Percentiles rank a stretch among this genome's conserved stretches.
Conservation (phyloP, 108 stramenopile species). For the Skeletonema costatum region DNA sequence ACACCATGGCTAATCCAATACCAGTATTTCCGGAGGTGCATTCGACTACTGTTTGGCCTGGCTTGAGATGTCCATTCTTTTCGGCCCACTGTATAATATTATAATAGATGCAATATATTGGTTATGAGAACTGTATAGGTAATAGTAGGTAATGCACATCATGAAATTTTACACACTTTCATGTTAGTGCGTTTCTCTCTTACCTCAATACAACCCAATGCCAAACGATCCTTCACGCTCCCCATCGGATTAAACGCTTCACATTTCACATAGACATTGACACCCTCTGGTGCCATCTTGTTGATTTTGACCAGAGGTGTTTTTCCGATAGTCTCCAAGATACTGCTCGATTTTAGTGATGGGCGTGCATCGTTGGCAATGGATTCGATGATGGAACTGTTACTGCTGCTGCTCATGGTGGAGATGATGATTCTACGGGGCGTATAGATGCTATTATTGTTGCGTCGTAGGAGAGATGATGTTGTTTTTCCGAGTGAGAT, state of each 20-base stretch:
- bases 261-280: constrained; percentile 56
- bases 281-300: constrained; percentile 33
- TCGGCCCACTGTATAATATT: constrained; percentile 59
- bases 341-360: not conserved
- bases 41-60: constrained; percentile 86
- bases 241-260: constrained; percentile 80
- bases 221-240: constrained; percentile 87
- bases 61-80: constrained; percentile 79
- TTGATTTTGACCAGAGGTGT: constrained; percentile 47
- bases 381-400: constrained; percentile 6
- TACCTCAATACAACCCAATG: constrained; percentile 67
- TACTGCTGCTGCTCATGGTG: not conserved
- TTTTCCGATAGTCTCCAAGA: constrained; percentile 47
- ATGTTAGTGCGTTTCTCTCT: constrained; percentile 46
- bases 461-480: too few relatives aligned
- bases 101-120: too few relatives aligned
- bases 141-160: too few relatives aligned
- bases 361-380: constrained; percentile 30
- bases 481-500: too few relatives aligned
- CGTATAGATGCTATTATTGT: not conserved
- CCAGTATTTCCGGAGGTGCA: constrained; percentile 90
- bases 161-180: constrained; percentile 8
- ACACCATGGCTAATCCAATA: constrained; percentile 70
- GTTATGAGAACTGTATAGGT: too few relatives aligned
- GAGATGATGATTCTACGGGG: not conserved